phyloP scores from a whole-genome alignment of 1,284 basidiomycete species.

The Pterulicium gracile region DNA sequence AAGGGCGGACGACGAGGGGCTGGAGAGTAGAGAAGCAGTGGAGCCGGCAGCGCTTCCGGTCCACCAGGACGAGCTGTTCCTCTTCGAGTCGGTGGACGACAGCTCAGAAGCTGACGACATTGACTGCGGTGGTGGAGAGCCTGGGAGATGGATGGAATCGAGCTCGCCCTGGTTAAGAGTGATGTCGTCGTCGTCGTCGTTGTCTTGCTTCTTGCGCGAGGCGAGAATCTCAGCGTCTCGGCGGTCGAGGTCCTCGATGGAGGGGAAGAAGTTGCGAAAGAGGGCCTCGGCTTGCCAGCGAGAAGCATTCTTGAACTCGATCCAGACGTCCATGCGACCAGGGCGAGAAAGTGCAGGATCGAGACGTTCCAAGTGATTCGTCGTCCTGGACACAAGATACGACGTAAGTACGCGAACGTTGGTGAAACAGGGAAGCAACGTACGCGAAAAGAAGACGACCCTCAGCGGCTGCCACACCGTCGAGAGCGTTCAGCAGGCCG shows the following conservation, averaged over 20 bases:
- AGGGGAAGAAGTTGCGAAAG: conserved; percentile 82
- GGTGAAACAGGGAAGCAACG: conserved; percentile 1
- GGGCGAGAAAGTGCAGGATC: conserved; percentile 76
- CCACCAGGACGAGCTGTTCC: not conserved
- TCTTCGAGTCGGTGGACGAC: not conserved
- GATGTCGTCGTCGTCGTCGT: conserved; percentile 12
- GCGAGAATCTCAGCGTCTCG: conserved; percentile 9
- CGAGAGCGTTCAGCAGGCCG: conserved; percentile 74
- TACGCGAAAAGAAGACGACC: conserved; percentile 76
- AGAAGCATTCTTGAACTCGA: conserved; percentile 78
- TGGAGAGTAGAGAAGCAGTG: conserved; percentile 1
- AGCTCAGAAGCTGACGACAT: not conserved
- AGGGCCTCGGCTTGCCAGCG: conserved; percentile 73
- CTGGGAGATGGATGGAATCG: not conserved
- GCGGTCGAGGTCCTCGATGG: conserved; percentile 37
- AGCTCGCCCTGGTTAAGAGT: conserved; percentile 1
- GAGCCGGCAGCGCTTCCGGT: not conserved
- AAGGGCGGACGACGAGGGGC: not conserved
- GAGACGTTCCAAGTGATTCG: conserved; percentile 75
- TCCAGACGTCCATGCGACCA: conserved; percentile 86
- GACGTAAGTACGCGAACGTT: conserved; percentile 5
- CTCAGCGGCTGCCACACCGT: conserved; percentile 79
- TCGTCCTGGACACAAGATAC: conserved; percentile 36
- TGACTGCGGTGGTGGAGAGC: not conserved
- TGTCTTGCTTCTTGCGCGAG: conserved; percentile 3